A percentile compares a stretch with the other conserved stretches of the same genome.
phyloP scores from a whole-genome alignment of 352 stramenopile species.

The Thraustotheca clavata region DNA sequence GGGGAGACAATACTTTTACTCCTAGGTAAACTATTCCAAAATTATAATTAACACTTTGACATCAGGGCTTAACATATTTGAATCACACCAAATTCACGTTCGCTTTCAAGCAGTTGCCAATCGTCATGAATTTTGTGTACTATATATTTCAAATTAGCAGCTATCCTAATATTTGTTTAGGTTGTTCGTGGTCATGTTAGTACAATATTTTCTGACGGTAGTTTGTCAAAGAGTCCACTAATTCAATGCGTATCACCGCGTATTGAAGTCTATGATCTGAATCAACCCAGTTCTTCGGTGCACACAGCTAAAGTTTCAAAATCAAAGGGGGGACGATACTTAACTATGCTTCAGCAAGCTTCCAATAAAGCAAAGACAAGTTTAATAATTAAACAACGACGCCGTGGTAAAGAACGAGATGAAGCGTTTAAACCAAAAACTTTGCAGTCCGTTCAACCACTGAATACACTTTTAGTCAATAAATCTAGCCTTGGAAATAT shows the following conservation, averaged over 20 bases:
- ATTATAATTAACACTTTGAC: too few species aligned
- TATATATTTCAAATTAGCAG: not conserved
- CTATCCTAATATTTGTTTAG: not conserved
- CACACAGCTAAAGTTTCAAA: not conserved
- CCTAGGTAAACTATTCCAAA: not conserved
- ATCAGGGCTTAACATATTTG: conserved; percentile 3
- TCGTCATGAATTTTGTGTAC: conserved; percentile 16
- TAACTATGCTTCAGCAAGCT: not conserved
- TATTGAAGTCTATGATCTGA: not conserved
- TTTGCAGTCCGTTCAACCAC: not conserved
- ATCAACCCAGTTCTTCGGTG: not conserved
- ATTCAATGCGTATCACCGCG: conserved; percentile 8
- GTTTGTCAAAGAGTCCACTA: not conserved
- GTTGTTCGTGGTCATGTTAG: conserved; percentile 7
- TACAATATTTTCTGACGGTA: conserved; percentile 1
- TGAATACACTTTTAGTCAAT: conserved; percentile 5
- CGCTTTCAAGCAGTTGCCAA: conserved; percentile 16
- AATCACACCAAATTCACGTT: conserved; percentile 17
- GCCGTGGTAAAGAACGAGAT: too few species aligned
- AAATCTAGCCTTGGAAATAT: not conserved
- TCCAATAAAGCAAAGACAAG: not conserved
- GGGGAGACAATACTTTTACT: conserved; percentile 3
- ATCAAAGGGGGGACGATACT: not conserved
- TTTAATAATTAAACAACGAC: too few species aligned
- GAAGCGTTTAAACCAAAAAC: not conserved